Evolutionary conservation across 192 early-diverging fungal species (phyloP).

Genomic region (Podila minutissima): DNA sequence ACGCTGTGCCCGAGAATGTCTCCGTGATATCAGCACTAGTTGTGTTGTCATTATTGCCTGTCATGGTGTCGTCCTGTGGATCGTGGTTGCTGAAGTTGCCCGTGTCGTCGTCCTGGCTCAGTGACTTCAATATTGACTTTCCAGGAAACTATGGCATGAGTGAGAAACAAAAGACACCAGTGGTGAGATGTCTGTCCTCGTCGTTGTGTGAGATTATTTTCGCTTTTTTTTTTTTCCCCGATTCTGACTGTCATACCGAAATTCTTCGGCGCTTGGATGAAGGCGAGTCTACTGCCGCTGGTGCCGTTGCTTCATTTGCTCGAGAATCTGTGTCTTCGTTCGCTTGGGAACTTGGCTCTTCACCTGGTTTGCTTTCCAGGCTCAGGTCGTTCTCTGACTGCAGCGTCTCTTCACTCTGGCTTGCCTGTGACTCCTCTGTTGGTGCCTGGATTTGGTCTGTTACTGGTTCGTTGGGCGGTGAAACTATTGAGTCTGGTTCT

Average conservation of each 20-base stretch:
- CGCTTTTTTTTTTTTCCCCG: too few species aligned
- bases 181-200: neutral
- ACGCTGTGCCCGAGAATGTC: constrained; percentile 30
- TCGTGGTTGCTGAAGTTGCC: constrained; percentile 11
- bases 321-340: too few species aligned
- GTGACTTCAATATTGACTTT: constrained; percentile 38
- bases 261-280: constrained; percentile 4
- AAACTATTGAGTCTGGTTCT: neutral
- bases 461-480: neutral
- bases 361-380: neutral
- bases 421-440: neutral
- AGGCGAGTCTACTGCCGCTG: neutral
- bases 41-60: neutral
- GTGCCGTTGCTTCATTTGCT: too few species aligned
- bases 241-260: neutral
- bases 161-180: neutral
- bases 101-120: constrained; percentile 12
- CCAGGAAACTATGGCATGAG: constrained; percentile 22
- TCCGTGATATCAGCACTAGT: constrained; percentile 15
- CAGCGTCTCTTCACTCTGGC: neutral
- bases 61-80: neutral
- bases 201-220: neutral
- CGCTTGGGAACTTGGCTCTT: neutral
- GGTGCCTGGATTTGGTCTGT: neutral
- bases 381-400: neutral